These are phyloP conservation scores for Garcia nutans DNA, from an alignment of 345 rosid species.

Conservation along the genomic window DNA sequence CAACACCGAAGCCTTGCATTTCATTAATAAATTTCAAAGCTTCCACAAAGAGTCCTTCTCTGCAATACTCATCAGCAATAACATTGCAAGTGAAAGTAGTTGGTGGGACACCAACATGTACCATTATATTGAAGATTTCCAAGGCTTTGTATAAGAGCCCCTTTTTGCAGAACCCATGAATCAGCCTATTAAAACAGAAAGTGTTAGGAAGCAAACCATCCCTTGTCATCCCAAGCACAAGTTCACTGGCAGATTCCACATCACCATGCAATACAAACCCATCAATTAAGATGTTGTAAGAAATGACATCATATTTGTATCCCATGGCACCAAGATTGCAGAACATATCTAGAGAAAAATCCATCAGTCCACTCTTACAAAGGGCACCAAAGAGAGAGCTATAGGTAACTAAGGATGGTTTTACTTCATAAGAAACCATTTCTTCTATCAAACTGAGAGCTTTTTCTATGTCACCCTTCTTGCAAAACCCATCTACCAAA, in stretches of 20 bases:
- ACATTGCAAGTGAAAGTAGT: constrained; percentile 42
- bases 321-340: constrained; percentile 32
- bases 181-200: constrained; percentile 30
- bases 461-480: constrained; percentile 37
- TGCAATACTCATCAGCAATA: constrained; percentile 36
- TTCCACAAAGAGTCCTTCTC: constrained; percentile 29
- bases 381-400: constrained; percentile 36
- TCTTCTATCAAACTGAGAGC: constrained; percentile 41
- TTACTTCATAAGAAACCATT: constrained; percentile 32
- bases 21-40: constrained; percentile 40
- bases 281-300: constrained; percentile 38
- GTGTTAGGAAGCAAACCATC: constrained; percentile 33
- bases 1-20: constrained; percentile 33
- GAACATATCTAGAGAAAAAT: constrained; percentile 26
- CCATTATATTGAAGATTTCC: constrained; percentile 38
- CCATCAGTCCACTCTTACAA: constrained; percentile 36
- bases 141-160: constrained; percentile 42
- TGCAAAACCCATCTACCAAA: constrained; percentile 51
- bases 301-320: constrained; percentile 34
- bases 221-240: constrained; percentile 42
- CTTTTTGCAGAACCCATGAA: constrained; percentile 45
- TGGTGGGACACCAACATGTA: constrained; percentile 33
- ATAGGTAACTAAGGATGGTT: constrained; percentile 44
- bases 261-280: constrained; percentile 40
- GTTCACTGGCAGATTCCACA: constrained; percentile 37